Evolutionary conservation across 805 yeast species (phyloP).

Genomic region (Nakazawaea sp.): DNA sequence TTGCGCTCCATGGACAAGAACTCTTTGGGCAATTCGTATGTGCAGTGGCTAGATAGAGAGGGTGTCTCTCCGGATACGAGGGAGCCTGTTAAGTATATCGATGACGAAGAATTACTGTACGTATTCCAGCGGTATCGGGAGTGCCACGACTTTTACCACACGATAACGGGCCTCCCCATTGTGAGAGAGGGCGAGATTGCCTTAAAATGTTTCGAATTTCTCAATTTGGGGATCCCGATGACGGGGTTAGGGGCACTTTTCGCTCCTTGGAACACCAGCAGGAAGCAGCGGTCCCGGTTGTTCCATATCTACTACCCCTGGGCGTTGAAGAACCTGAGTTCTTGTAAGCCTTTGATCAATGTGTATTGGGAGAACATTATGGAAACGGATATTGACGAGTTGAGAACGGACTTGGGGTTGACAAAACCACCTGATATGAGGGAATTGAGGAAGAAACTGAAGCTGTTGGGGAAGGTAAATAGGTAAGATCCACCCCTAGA

Average conservation of each 20-base stretch:
- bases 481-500: too few species aligned
- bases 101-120: slow-evolving; percentile 85
- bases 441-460: slow-evolving; percentile 40
- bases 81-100: slow-evolving; percentile 79
- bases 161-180: slow-evolving; percentile 84
- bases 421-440: slow-evolving; percentile 78
- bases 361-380: slow-evolving; percentile 89
- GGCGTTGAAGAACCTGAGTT: slow-evolving; percentile 71
- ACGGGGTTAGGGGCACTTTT: slow-evolving; percentile 88
- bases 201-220: slow-evolving; percentile 84
- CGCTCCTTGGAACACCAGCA: slow-evolving; percentile 62
- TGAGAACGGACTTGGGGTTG: slow-evolving; percentile 67
- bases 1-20: slow-evolving; percentile 54
- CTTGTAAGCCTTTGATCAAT: slow-evolving; percentile 71
- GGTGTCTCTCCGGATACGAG: slow-evolving; percentile 93
- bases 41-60: slow-evolving; percentile 76
- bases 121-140: slow-evolving; percentile 93
- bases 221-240: slow-evolving; percentile 92
- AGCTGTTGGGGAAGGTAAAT: too few species aligned
- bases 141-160: slow-evolving; percentile 95
- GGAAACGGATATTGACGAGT: slow-evolving; percentile 62
- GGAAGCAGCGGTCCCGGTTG: slow-evolving; percentile 54
- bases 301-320: slow-evolving; percentile 75
- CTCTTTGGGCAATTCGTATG: slow-evolving; percentile 75
- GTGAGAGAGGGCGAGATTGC: slow-evolving; percentile 96